Evolutionary conservation across 1,139 yeast genomes (phyloP), one percentile per base, ranked within the genome.

Genomic region (Debaryomycetaceae sp.): DNA sequence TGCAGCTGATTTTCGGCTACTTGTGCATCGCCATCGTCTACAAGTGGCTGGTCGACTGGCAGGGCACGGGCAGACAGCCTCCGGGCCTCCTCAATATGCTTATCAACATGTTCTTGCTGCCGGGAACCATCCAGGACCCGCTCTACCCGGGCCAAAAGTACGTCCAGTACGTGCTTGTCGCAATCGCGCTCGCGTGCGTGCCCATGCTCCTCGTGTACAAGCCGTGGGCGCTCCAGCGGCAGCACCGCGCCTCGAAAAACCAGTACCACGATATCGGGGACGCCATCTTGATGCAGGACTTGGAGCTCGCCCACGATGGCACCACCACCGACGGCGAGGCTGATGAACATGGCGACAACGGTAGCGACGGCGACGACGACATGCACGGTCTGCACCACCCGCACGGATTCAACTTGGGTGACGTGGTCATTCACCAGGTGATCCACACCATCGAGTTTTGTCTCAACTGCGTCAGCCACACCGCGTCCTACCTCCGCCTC

Each of bases 361-460:
- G n/a, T n/a, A n/a, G n/a, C n/a, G 75, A 66, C 21, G 26, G 36
- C 29, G 32, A 43, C 15, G 51, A 46, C 21, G 58, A 47, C 13
- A 33, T 36, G 7, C 47, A 41, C 24, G 44, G 39, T 1, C 73
- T 64, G 13, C 68, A 60, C 12, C 8, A 6, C 20, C 12, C 12
- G 7, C 77, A 73, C 29, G 80, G 71, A 8, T 62, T 62, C 49
- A 74, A 77, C 37, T 77, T 90, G 51, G 95, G 97, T 32, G 99
- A 92, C 47, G 71, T 92, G 24, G 81, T 92, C 69, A 90, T 92
- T 40, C 97, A 92, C 54, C 99, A 92, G 58, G 96, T 90, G 23
- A 92, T 92, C 44, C 97, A 90, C 53, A 92, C 99, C 2, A 92
- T 92, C 56, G 99, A 92, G 61, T 92, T 92, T 54, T 92, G 99